phyloP scores from a whole-genome alignment of 805 yeast genomes.

The Zygoascus ofunaensis region DNA sequence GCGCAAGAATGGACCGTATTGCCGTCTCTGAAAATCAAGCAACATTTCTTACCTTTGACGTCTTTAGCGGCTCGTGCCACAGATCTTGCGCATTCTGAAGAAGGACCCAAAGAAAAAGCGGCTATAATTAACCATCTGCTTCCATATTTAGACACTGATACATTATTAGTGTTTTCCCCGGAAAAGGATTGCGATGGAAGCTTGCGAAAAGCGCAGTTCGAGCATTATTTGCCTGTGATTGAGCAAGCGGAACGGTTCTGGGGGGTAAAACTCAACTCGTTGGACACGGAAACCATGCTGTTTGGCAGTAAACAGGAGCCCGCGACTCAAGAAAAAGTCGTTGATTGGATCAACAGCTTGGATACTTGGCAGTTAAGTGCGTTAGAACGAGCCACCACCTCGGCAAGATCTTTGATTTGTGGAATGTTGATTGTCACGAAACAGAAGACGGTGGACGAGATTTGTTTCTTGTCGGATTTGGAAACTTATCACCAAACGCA shows the following conservation, averaged over 20 bases:
- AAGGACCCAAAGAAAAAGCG: conserved; percentile 38
- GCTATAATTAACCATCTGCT: conserved; percentile 53
- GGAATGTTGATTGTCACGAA: conserved; percentile 55
- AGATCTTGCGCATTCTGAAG: conserved; percentile 46
- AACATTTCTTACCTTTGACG: conserved; percentile 77
- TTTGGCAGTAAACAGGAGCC: conserved; percentile 68
- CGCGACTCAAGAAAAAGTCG: conserved; percentile 52
- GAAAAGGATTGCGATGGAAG: conserved; percentile 70
- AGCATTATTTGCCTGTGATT: conserved; percentile 66
- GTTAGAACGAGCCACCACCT: conserved; percentile 78
- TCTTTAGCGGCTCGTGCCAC: conserved; percentile 80
- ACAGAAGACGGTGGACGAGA: conserved; percentile 47
- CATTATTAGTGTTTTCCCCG: conserved; percentile 81
- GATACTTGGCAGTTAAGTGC: conserved; percentile 76
- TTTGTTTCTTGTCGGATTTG: conserved; percentile 67
- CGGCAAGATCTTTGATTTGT: conserved; percentile 77
- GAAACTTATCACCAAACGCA: conserved; percentile 80
- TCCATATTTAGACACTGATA: conserved; percentile 89
- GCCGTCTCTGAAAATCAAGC: conserved; percentile 54
- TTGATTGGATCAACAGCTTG: conserved; percentile 52
- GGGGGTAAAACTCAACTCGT: conserved; percentile 40
- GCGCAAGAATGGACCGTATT: conserved; percentile 83
- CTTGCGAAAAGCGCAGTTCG: conserved; percentile 71
- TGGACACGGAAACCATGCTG: conserved; percentile 79
- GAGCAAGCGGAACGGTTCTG: conserved; percentile 52